A percentile compares a stretch with the other conserved stretches of the same genome.
These are phyloP conservation scores for Dionaea muscipula DNA, from an alignment of 179 eudicot genomes.

Conservation along the genomic window DNA sequence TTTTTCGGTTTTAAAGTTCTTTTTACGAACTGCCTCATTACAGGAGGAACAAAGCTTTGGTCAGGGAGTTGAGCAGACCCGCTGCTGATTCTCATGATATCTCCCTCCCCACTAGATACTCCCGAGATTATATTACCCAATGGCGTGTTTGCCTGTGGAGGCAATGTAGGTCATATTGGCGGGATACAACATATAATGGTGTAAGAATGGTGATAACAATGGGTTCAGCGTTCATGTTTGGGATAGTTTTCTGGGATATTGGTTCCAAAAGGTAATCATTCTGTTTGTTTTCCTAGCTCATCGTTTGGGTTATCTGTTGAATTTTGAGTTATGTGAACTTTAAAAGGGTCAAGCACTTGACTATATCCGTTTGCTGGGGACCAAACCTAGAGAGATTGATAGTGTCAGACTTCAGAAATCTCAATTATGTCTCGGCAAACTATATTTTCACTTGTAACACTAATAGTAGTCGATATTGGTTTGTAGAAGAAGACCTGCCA, in stretches of 20 bases:
- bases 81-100: constrained; percentile 28
- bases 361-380: too few relatives aligned
- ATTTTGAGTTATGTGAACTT: not conserved
- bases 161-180: constrained; percentile 23
- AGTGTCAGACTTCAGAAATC: too few relatives aligned
- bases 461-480: not conserved
- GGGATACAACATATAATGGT: constrained; percentile 22
- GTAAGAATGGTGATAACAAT: constrained; percentile 17
- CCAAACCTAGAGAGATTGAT: too few relatives aligned
- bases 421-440: too few relatives aligned
- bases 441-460: too few relatives aligned
- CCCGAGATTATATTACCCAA: constrained; percentile 23
- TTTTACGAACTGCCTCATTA: too few relatives aligned
- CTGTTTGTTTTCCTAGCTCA: not conserved
- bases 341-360: not conserved
- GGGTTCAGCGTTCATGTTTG: constrained; percentile 15
- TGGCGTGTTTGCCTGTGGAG: constrained; percentile 18
- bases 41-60: constrained; percentile 46
- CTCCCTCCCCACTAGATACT: constrained; percentile 20
- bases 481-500: not conserved
- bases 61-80: constrained; percentile 28
- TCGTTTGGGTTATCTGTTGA: not conserved
- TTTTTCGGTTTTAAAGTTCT: not conserved
- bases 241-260: constrained; percentile 39
- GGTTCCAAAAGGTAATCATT: constrained; percentile 33